phyloP scores from a whole-genome alignment of 345 rosid genomes.

The Aegle marmelos region DNA sequence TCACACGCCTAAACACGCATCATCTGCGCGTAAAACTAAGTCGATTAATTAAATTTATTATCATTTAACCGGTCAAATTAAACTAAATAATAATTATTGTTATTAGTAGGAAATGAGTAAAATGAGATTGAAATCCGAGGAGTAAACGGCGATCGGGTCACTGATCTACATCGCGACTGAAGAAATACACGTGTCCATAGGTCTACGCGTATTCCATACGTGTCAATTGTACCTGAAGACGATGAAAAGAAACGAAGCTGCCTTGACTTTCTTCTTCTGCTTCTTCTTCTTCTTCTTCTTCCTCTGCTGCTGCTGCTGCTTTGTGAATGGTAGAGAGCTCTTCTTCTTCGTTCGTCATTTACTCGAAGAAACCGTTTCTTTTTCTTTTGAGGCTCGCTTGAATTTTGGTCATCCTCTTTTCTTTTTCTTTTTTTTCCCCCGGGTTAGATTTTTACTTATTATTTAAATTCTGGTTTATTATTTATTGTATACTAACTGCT shows the following conservation, averaged over 20 bases:
- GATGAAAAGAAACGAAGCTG: not conserved
- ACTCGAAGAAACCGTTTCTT: conserved; percentile 27
- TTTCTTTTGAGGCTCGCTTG: not conserved
- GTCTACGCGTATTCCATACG: conserved; percentile 1
- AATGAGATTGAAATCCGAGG: not conserved
- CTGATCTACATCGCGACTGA: conserved; percentile 6
- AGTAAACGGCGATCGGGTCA: conserved; percentile 19
- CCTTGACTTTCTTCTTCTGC: too few species aligned
- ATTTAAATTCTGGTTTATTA: too few species aligned
- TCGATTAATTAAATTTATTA: not conserved
- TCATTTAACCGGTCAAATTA: not conserved
- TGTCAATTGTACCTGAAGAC: conserved; percentile 26
- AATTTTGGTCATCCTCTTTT: not conserved
- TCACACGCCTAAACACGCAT: conserved; percentile 22
- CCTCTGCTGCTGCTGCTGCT: not conserved
- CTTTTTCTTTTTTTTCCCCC: not conserved
- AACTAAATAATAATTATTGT: not conserved
- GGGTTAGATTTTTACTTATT: not conserved
- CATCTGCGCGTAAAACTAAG: conserved; percentile 8
- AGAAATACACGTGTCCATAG: not conserved
- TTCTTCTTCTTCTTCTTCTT: too few species aligned
- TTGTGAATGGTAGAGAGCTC: conserved; percentile 38
- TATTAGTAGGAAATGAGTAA: not conserved
- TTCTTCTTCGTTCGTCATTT: conserved; percentile 47
- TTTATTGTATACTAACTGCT: too few species aligned